These are phyloP conservation scores for Claviceps capensis DNA, from an alignment of 2,329 filamentous ascomycete genomes.

Conservation along the genomic window DNA sequence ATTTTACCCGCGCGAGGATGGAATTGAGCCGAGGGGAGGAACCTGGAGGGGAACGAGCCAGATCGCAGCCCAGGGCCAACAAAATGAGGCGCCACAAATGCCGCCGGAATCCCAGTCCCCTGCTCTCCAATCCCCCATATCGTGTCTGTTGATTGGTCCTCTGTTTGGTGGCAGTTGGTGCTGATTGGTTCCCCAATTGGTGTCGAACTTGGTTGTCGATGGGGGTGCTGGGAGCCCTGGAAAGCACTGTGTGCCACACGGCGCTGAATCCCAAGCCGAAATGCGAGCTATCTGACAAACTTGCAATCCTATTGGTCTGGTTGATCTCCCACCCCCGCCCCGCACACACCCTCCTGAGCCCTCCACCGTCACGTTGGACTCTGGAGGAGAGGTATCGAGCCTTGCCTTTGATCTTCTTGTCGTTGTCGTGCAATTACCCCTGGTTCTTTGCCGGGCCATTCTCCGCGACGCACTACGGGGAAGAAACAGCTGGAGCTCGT, in stretches of 20 bases:
- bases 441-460: too few species aligned
- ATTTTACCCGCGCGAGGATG: background rate
- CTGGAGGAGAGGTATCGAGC: too few species aligned
- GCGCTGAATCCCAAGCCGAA: conserved; percentile 2
- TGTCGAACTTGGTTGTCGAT: background rate
- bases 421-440: too few species aligned
- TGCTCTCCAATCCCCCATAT: background rate
- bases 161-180: too few species aligned
- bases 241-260: conserved; percentile 8
- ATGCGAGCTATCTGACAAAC: background rate
- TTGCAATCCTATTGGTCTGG: background rate
- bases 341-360: too few species aligned
- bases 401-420: too few species aligned
- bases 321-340: too few species aligned
- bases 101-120: background rate
- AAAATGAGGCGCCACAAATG: conserved; percentile 2
- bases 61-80: background rate
- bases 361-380: too few species aligned
- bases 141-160: background rate
- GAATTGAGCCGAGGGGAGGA: background rate
- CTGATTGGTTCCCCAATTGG: too few species aligned
- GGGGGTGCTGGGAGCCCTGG: background rate
- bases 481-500: too few species aligned
- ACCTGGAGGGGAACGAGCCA: background rate
- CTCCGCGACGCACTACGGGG: too few species aligned